Percentiles rank a stretch among this genome's conserved stretches.
phyloP scores from a whole-genome alignment of 805 yeast genomes.

The Candida caryicola region DNA sequence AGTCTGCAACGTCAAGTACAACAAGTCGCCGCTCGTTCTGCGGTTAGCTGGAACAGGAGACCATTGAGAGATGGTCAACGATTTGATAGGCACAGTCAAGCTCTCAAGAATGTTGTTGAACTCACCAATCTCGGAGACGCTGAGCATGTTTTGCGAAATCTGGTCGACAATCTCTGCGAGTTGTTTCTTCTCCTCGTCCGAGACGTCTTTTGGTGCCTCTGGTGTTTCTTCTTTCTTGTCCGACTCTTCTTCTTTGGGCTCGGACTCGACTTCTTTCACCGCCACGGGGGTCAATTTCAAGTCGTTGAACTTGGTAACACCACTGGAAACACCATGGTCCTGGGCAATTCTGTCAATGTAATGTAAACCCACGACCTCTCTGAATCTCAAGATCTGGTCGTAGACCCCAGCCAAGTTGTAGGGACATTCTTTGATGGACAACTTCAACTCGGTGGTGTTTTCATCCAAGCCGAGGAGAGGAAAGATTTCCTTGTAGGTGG shows the following conservation, averaged over 20 bases:
- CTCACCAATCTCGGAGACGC: slow-evolving; percentile 17
- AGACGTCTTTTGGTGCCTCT: slow-evolving; percentile 25
- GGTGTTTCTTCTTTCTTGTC: slow-evolving; percentile 11
- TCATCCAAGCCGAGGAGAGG: slow-evolving; percentile 17
- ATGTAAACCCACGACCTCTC: slow-evolving; percentile 59
- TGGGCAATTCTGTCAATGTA: slow-evolving; percentile 43
- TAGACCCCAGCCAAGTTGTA: slow-evolving; percentile 61
- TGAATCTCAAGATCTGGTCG: slow-evolving; percentile 59
- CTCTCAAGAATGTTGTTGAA: slow-evolving; percentile 26
- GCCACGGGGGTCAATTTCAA: slow-evolving; percentile 38
- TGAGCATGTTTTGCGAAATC: slow-evolving; percentile 10
- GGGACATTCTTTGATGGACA: slow-evolving; percentile 50
- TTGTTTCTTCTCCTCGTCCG: slow-evolving; percentile 11
- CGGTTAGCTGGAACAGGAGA: slow-evolving; percentile 74
- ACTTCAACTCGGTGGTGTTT: slow-evolving; percentile 26
- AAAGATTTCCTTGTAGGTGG: slow-evolving; percentile 25
- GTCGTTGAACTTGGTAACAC: slow-evolving; percentile 47
- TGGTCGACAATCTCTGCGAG: slow-evolving; percentile 7
- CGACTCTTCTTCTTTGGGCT: slow-evolving; percentile 12
- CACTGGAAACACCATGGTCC: slow-evolving; percentile 43
- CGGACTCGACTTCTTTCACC: slow-evolving; percentile 10
- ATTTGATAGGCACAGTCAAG: slow-evolving; percentile 51
- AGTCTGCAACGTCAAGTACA: slow-evolving; percentile 72
- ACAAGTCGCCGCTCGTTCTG: slow-evolving; percentile 69
- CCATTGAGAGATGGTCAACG: slow-evolving; percentile 69